Percentiles rank a stretch among this genome's conserved stretches.
Conservation (phyloP, 1,284 basidiomycete genomes). For the Tilletiopsis washingtonensis region DNA sequence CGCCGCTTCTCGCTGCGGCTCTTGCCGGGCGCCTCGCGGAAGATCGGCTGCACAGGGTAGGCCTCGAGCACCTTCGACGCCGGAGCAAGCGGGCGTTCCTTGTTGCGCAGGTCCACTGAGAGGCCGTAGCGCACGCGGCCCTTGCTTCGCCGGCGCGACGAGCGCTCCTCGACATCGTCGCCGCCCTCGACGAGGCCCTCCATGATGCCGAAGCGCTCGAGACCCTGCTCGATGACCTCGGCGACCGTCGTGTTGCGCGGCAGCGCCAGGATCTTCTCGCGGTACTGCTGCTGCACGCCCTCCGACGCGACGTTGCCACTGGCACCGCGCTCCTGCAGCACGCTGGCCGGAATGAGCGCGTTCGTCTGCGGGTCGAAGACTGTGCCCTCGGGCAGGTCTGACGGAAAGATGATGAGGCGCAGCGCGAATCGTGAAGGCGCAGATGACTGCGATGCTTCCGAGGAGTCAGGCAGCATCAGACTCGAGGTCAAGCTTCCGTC, state of each 20-base stretch:
- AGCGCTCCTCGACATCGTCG: slow-evolving; percentile 89
- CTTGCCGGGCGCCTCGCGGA: slow-evolving; percentile 55
- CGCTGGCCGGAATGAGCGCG: slow-evolving; percentile 59
- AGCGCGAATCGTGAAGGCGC: slow-evolving; percentile 74
- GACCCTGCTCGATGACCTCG: slow-evolving; percentile 82
- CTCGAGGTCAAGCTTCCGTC: neutral
- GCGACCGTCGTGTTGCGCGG: slow-evolving; percentile 91
- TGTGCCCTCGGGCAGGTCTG: slow-evolving; percentile 86
- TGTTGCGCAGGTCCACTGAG: slow-evolving; percentile 37
- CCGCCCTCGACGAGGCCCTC: slow-evolving; percentile 96
- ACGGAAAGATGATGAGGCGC: slow-evolving; percentile 73
- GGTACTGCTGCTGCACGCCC: slow-evolving; percentile 11
- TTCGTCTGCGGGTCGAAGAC: slow-evolving; percentile 84
- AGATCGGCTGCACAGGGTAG: slow-evolving; percentile 66
- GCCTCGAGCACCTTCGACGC: slow-evolving; percentile 58
- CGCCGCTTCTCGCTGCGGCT: slow-evolving; percentile 66
- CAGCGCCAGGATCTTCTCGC: slow-evolving; percentile 51
- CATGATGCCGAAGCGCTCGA: slow-evolving; percentile 84
- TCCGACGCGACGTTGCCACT: slow-evolving; percentile 10
- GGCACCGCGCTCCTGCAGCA: slow-evolving; percentile 15
- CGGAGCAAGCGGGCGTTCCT: slow-evolving; percentile 22
- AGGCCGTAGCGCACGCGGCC: slow-evolving; percentile 73
- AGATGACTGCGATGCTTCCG: slow-evolving; percentile 49
- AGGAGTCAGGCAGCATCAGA: neutral
- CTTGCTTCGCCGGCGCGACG: slow-evolving; percentile 68